Conservation (phyloP, 2,329 filamentous ascomycete genomes). For the Xenosphaeropsis pyriputrescens region DNA sequence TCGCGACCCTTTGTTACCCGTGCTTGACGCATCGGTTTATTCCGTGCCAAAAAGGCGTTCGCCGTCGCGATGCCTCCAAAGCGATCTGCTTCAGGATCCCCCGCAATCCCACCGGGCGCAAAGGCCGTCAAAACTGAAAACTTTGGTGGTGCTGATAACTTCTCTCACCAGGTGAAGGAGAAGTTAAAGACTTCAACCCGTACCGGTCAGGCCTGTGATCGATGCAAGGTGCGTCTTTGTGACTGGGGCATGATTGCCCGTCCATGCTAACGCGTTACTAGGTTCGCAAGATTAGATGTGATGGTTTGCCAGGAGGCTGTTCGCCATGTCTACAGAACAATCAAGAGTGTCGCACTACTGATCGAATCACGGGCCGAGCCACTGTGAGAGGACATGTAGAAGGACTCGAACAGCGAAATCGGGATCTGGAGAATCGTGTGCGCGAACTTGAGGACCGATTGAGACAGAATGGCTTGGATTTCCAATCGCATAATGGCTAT, state of each 20-base stretch:
- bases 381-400: slow-evolving; percentile 67
- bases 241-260: too few species aligned
- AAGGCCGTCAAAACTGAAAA: slow-evolving; percentile 13
- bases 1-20: slow-evolving; percentile 2
- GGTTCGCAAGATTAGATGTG: slow-evolving; percentile 80
- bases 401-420: slow-evolving; percentile 58
- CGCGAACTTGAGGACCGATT: slow-evolving; percentile 54
- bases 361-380: slow-evolving; percentile 72
- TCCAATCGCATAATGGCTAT: slow-evolving; percentile 27
- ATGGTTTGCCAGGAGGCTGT: slow-evolving; percentile 66
- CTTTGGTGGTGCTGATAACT: slow-evolving; percentile 12
- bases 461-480: slow-evolving; percentile 42
- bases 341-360: slow-evolving; percentile 67
- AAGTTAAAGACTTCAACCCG: slow-evolving; percentile 36
- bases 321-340: slow-evolving; percentile 66
- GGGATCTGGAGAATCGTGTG: slow-evolving; percentile 50
- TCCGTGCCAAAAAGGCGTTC: slow-evolving; percentile 9
- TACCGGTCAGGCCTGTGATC: slow-evolving; percentile 77
- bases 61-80: slow-evolving; percentile 13
- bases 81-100: slow-evolving; percentile 9
- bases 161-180: slow-evolving; percentile 30
- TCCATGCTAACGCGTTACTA: slow-evolving; percentile 18
- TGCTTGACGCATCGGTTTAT: slow-evolving; percentile 7
- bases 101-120: slow-evolving; percentile 4
- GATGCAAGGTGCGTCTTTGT: slow-evolving; percentile 52